phyloP scores from a whole-genome alignment of 768 basidiomycete species.

The Auriscalpium vulgare region DNA sequence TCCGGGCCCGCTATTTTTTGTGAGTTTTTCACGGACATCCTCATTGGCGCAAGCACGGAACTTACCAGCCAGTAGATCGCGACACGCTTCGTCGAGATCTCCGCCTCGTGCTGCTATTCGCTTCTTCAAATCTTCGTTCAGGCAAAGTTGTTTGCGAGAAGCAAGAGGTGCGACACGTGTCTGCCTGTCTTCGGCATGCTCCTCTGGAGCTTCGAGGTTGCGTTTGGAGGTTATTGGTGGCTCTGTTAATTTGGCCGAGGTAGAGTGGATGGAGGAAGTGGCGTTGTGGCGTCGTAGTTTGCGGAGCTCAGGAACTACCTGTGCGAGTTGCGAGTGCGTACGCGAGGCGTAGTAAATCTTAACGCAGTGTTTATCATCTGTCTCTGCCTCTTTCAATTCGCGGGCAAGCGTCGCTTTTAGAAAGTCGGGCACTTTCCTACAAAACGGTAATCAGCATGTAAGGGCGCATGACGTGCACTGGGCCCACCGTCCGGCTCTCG shows the following conservation, averaged over 20 bases:
- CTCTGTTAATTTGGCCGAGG: constrained; percentile 2
- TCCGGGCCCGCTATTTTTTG: constrained; percentile 42
- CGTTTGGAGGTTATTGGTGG: neutral
- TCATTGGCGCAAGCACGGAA: neutral
- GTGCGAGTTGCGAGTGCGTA: constrained; percentile 92
- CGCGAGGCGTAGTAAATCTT: constrained; percentile 93
- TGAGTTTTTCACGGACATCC: too few species aligned
- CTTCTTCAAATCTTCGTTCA: constrained; percentile 67
- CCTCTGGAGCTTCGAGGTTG: constrained; percentile 11
- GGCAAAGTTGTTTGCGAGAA: constrained; percentile 86
- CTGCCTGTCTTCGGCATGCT: constrained; percentile 17
- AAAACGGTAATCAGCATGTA: too few species aligned
- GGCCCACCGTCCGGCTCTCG: constrained; percentile 10
- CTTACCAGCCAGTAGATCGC: constrained; percentile 68
- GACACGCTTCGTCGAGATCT: constrained; percentile 84
- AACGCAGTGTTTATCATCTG: constrained; percentile 54
- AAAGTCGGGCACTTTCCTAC: neutral
- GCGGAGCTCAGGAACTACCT: constrained; percentile 78
- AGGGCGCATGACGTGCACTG: too few species aligned
- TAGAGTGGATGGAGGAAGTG: neutral
- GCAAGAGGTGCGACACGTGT: constrained; percentile 77
- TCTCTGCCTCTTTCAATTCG: constrained; percentile 15
- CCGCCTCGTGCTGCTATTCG: constrained; percentile 29
- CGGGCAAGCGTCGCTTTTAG: neutral
- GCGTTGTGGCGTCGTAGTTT: constrained; percentile 46